Percentiles rank a stretch among this genome's conserved stretches.
These are phyloP conservation scores for Diutina sp. DNA, from an alignment of 1,139 yeast species.

Conservation along the genomic window DNA sequence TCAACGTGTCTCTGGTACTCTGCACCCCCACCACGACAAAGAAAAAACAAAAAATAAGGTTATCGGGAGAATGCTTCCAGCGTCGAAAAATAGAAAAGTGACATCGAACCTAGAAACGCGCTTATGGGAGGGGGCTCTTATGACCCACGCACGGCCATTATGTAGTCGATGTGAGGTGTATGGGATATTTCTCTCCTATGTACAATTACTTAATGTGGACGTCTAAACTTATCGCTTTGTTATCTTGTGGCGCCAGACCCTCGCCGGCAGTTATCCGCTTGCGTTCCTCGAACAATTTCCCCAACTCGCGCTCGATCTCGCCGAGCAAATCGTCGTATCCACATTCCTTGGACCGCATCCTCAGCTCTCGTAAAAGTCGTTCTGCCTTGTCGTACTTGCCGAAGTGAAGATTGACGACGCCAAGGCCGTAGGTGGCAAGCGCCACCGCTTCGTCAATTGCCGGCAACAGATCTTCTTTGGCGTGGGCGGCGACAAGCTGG, in stretches of 20 bases:
- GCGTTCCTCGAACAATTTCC: slow-evolving; percentile 22
- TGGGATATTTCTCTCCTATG: not conserved
- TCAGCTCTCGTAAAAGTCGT: slow-evolving; percentile 52
- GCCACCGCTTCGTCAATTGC: slow-evolving; percentile 49
- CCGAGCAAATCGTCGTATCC: slow-evolving; percentile 50
- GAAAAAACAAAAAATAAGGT: too few species aligned
- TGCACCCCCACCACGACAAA: too few species aligned
- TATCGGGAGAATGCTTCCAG: too few species aligned
- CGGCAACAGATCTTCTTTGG: not conserved
- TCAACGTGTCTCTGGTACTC: too few species aligned
- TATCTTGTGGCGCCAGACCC: not conserved
- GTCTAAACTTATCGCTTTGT: not conserved
- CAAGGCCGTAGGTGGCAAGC: slow-evolving; percentile 73
- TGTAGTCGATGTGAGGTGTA: not conserved
- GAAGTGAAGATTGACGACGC: slow-evolving; percentile 57
- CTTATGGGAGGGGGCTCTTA: too few species aligned
- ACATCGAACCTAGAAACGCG: too few species aligned
- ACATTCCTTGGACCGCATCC: slow-evolving; percentile 57
- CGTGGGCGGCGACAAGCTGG: slow-evolving; percentile 6
- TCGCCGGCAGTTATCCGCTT: not conserved
- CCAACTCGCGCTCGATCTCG: slow-evolving; percentile 57
- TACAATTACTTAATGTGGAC: not conserved
- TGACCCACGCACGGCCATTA: too few species aligned
- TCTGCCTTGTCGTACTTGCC: slow-evolving; percentile 46
- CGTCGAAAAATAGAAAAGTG: too few species aligned